These are phyloP conservation scores for Lactarius tabidus DNA, from an alignment of 768 basidiomycete genomes.

Conservation along the genomic window DNA sequence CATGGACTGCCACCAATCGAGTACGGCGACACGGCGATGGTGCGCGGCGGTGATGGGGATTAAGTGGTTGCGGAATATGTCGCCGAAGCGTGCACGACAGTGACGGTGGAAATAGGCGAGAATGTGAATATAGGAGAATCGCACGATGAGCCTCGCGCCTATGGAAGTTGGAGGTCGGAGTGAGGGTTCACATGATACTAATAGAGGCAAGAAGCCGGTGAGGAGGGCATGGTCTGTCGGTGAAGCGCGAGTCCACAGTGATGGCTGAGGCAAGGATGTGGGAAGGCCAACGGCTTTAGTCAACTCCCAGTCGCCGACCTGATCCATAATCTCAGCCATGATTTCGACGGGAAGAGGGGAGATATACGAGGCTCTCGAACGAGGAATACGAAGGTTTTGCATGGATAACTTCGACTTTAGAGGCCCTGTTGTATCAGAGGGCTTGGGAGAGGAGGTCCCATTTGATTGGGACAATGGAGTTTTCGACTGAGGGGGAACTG, in stretches of 20 bases:
- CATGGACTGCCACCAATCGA: constrained; percentile 79
- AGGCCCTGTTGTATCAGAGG: background rate
- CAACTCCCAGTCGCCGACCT: constrained; percentile 82
- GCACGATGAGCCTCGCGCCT: constrained; percentile 61
- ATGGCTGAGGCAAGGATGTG: constrained; percentile 60
- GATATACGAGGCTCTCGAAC: constrained; percentile 9
- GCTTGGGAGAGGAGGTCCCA: background rate
- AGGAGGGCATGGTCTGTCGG: constrained; percentile 70
- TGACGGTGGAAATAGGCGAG: constrained; percentile 68
- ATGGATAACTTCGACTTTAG: background rate
- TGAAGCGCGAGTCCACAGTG: constrained; percentile 69
- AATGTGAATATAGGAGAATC: constrained; percentile 74
- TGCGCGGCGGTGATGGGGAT: constrained; percentile 76
- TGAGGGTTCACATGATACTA: constrained; percentile 56
- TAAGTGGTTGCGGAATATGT: constrained; percentile 59
- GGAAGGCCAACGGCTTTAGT: constrained; percentile 71
- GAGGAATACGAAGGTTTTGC: constrained; percentile 27
- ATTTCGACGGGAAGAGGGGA: constrained; percentile 75
- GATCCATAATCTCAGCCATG: constrained; percentile 70
- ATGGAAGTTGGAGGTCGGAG: constrained; percentile 60
- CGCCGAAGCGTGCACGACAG: constrained; percentile 59
- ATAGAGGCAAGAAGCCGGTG: constrained; percentile 52
- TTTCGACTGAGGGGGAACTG: background rate
- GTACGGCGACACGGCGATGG: constrained; percentile 65
- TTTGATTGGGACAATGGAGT: background rate